phyloP scores from a whole-genome alignment of 768 basidiomycete species.

The Kwoniella pini region DNA sequence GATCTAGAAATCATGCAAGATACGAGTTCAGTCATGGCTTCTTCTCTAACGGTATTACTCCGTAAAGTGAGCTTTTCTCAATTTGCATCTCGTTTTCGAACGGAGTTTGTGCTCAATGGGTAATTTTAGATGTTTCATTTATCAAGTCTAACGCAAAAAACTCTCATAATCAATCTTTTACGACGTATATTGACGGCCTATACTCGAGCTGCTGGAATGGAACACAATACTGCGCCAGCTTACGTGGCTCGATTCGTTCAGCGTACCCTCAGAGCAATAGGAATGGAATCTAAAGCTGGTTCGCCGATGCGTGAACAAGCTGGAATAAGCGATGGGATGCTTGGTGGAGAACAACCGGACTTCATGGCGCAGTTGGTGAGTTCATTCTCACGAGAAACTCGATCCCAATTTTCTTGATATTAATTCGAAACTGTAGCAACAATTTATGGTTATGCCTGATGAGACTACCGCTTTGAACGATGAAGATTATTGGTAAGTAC shows the following conservation, averaged over 20 bases:
- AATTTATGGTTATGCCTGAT: conserved; percentile 27
- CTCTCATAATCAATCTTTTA: conserved; percentile 27
- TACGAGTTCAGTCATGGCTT: conserved; percentile 35
- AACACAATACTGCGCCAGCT: conserved; percentile 24
- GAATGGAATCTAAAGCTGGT: conserved; percentile 26
- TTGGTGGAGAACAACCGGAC: conserved; percentile 22
- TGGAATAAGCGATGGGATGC: neutral
- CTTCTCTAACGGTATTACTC: conserved; percentile 26
- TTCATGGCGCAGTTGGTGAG: conserved; percentile 28
- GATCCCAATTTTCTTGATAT: too few relatives aligned
- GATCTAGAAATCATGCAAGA: conserved; percentile 35
- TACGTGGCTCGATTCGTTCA: conserved; percentile 33
- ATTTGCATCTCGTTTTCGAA: too few relatives aligned
- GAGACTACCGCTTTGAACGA: conserved; percentile 16
- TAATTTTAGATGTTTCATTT: conserved; percentile 29
- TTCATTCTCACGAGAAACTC: too few relatives aligned
- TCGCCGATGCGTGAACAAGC: conserved; percentile 15
- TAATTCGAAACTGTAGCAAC: conserved; percentile 12
- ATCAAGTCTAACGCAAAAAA: conserved; percentile 22
- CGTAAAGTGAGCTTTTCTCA: conserved; percentile 17
- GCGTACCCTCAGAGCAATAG: conserved; percentile 26
- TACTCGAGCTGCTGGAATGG: conserved; percentile 10
- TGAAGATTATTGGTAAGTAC: conserved; percentile 29
- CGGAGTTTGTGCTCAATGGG: too few relatives aligned
- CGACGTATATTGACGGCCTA: conserved; percentile 24